Base-by-base conservation (phyloP, 2,329 filamentous ascomycete species). In the Fusarium solani-melongenae region DNA sequence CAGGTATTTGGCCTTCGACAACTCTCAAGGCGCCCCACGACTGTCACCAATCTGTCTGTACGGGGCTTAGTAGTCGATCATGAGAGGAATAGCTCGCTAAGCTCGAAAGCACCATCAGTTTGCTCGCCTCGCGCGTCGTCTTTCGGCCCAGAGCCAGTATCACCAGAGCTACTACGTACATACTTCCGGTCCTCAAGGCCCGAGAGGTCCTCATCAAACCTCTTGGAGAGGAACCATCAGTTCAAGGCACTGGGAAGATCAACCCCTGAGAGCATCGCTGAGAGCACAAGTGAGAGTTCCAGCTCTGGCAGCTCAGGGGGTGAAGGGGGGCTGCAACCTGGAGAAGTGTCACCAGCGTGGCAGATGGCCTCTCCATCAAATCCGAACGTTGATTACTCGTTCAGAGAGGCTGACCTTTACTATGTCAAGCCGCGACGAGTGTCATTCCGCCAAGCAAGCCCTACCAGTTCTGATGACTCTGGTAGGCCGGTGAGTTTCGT, bases 381-480 rank as follows among this genome's bases (percentile, higher is more conserved):
- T 29, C 67, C 68, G 9, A 78, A 77, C 61, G 76, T 77, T 9
- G 82, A 83, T 60, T 83, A 83, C 44, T 82, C 81, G 0, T 80
- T 83, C 22, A 78, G 82, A 12, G 82, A 83, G 62, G 77, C 79
- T 0, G 82, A 83, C 53, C 68, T 82, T 11, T 82, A 81, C 53
- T 83, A 83, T 51, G 62, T 63, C 1, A 75, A 58, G 36, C 76
- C 76, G 2, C 62, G 76, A 15, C 64, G 63, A 29, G 59, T 77
- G 5, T 71, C 72, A 0, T 77, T 77, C 46, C 64, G 70, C 4
- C 67, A 72, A 11, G 8, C 64, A n/a, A 55, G 10, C 5, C 4
- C 22, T 3, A 22, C 9, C 22, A 17, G 22, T 11, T 33, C 46
- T 14, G 39, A 64, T 11, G 38, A 6, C 0, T 33, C 69, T 12